Evolutionary conservation across 169 alveolate genomes (phyloP).

Genomic region (Plasmodium coatneyi): DNA sequence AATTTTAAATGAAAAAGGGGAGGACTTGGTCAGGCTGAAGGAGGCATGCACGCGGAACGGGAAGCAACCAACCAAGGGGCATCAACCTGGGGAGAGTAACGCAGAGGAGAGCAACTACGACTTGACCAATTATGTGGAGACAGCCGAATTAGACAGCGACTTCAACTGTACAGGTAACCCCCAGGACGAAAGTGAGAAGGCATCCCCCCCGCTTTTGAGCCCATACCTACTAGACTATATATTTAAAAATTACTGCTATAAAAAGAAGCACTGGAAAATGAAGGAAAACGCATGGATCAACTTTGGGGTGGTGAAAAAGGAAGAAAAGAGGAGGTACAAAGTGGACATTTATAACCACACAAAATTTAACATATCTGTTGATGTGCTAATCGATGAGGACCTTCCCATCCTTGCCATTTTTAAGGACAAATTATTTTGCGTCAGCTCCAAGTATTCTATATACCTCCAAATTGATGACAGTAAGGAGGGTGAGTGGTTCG

Average conservation of each 20-base stretch:
- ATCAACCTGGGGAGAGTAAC: not conserved
- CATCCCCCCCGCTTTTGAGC: not conserved
- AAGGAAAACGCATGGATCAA: slow-evolving; percentile 22
- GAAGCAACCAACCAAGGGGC: not conserved
- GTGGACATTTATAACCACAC: slow-evolving; percentile 57
- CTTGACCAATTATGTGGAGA: slow-evolving; percentile 5
- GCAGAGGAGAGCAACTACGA: slow-evolving; percentile 6
- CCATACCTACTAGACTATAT: slow-evolving; percentile 43
- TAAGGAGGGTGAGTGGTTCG: slow-evolving; percentile 31
- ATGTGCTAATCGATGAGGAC: slow-evolving; percentile 28
- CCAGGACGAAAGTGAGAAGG: not conserved
- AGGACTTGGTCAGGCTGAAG: slow-evolving; percentile 27
- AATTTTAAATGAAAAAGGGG: slow-evolving; percentile 19
- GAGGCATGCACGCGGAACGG: not conserved
- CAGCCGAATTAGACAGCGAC: slow-evolving; percentile 5
- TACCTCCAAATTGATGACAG: slow-evolving; percentile 20
- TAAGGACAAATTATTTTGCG: slow-evolving; percentile 59
- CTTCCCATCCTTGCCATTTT: slow-evolving; percentile 35
- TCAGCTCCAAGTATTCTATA: slow-evolving; percentile 50
- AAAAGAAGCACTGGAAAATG: slow-evolving; percentile 43
- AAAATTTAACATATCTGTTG: slow-evolving; percentile 51
- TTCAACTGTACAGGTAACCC: not conserved
- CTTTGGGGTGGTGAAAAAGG: slow-evolving; percentile 16
- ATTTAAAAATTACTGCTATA: slow-evolving; percentile 69
- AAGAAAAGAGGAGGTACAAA: slow-evolving; percentile 34